Base-by-base conservation (phyloP, 768 basidiomycete genomes). In the Suillus discolor region DNA sequence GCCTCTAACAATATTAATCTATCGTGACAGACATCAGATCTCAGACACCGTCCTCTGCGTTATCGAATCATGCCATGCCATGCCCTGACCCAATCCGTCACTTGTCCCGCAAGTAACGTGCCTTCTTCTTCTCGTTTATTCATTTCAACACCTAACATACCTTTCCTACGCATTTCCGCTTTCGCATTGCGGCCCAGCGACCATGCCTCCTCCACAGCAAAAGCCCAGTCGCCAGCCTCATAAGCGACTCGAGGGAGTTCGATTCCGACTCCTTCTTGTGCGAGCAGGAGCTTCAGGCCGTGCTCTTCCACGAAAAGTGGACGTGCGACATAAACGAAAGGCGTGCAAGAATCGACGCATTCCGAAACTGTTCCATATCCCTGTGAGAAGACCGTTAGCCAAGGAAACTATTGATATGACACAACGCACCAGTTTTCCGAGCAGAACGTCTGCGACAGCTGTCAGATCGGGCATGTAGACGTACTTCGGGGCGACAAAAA, bases 401-500 rank as follows among this genome's bases (percentile, higher is more conserved):
- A 59, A 47, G 41, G 54, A 49, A 25, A 34, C 13, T 5, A 49
- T 49, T 6, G 47, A 39, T n/a, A n/a, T 54, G 9, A 59, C n/a
- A 7, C n/a, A 15, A 79, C 86, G 65, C 65, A 91, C 89, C 71
- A 94, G 77, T 75, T 93, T 94, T 45, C 92, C 92, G 44, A 94
- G 81, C 16, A 93, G 79, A 23, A 91, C 90, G 71, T 94, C 91
- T 6, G 84, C 87, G 9, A 87, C 82, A 2, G 89, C 90, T 34
- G 87, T 91, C 67, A 94, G 74, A 74, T 94, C 90, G 20, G 92
- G 92, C 88, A 94, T 92, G 75, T 93, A 92, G 44, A 93, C 86
- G 70, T 91, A 87, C 73, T 81, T 82, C 41, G 91, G 91, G 3
- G 91, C 91, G 47, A 92, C 85, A 69, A 84, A 94, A 77, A 94